These are phyloP conservation scores for Elsinoe australis DNA, from an alignment of 2,329 filamentous ascomycete species.

Conservation along the genomic window DNA sequence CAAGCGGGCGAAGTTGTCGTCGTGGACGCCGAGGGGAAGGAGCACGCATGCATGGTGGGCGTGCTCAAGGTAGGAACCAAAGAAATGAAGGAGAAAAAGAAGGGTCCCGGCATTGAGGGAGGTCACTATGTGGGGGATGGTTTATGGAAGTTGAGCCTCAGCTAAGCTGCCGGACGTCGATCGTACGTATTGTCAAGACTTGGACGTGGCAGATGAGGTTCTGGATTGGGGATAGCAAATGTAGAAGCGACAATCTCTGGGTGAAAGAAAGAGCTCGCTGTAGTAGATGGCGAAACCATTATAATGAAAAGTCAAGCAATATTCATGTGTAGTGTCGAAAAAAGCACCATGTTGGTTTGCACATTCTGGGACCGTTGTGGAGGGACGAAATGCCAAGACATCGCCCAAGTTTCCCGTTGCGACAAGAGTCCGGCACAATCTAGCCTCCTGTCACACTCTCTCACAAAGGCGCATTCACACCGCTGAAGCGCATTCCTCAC, in stretches of 20 bases:
- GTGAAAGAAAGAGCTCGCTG: no score
- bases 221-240: no score
- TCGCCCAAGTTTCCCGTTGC: neutral
- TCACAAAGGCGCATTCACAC: neutral
- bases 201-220: no score
- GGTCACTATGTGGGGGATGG: constrained; percentile 93
- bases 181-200: neutral
- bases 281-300: no score
- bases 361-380: constrained; percentile 1
- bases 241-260: no score
- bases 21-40: constrained; percentile 87
- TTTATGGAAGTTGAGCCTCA: constrained; percentile 66
- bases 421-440: neutral
- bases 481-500: neutral
- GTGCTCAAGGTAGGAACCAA: constrained; percentile 74
- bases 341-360: no score
- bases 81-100: constrained; percentile 89
- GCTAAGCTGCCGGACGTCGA: constrained; percentile 33
- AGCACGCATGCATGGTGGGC: constrained; percentile 82
- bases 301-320: neutral
- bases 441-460: constrained; percentile 8
- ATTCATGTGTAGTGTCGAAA: neutral
- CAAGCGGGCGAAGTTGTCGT: constrained; percentile 77
- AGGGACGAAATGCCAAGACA: constrained; percentile 10
- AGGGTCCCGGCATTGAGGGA: constrained; percentile 88